Base-by-base conservation (phyloP, 1,139 yeast species). In the Arxiozyma slooffiae region DNA sequence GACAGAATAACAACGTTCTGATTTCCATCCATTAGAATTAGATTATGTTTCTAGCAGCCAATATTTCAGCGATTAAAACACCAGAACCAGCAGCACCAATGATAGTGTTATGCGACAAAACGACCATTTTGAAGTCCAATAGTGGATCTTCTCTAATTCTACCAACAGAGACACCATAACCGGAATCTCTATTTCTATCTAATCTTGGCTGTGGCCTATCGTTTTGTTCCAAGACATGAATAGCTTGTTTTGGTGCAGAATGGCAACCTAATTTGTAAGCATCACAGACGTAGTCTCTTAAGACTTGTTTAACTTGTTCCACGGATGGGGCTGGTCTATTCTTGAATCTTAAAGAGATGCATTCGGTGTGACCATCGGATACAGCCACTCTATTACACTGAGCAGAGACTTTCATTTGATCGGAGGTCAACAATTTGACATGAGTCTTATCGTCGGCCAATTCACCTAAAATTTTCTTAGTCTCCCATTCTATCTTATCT, bases 11-110 rank as follows among this genome's bases (percentile, higher is more conserved):
- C 11, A 26, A 26, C n/a, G n/a, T n/a, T n/a, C n/a, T n/a, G n/a
- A n/a, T n/a, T 30, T 30, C n/a, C 14, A 14, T 16, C 14, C 16
- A 23, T 21, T 30, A 18, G 20, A 26, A 21, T 45, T 77, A 89
- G 59, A 90, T 78, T 62, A 88, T 72, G 53, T 80, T 77, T 74
- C 85, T 88, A 51, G 92, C 92, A 55, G 78, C 72, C 61, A 92
- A 77, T 54, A 88, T 76, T 72, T 92, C 99, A 48, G 96, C 98
- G 69, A 94, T 92, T 69, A 92, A 80, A 55, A 92, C 77, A 69
- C 98, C 98, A n/a, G 97, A 86, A 65, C 99, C 99, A 34, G 99
- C 99, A 62, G 98, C 99, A 64, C 99, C 99, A 60, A 92, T 86
- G 61, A 92, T 80, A 52, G 99, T 92, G 76, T 92, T 92, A 71